Evolutionary conservation across 1,139 yeast species (phyloP).

Genomic region (Geotrichum reessii): DNA sequence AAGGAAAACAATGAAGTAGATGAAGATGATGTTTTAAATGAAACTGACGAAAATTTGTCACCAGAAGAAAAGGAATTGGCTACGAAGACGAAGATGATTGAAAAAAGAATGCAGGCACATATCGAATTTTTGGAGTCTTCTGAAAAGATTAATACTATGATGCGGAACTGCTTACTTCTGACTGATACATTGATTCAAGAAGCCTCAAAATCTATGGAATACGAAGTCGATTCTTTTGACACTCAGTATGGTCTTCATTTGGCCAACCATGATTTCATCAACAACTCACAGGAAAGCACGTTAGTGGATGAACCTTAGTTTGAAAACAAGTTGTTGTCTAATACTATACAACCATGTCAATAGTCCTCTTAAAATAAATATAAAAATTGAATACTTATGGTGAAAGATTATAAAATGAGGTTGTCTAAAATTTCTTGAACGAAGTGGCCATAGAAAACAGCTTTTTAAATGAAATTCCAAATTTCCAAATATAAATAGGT

Average conservation of each 20-base stretch:
- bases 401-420: background rate
- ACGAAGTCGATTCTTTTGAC: conserved; percentile 24
- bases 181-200: conserved; percentile 24
- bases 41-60: background rate
- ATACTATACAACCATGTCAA: background rate
- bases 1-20: conserved; percentile 16
- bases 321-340: background rate
- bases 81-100: conserved; percentile 21
- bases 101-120: conserved; percentile 24
- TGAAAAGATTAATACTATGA: conserved; percentile 22
- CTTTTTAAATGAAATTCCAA: conserved; percentile 21
- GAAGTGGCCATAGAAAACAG: background rate
- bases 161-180: conserved; percentile 25
- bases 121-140: conserved; percentile 26
- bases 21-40: conserved; percentile 10
- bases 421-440: background rate
- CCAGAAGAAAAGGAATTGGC: conserved; percentile 16
- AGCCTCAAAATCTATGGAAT: conserved; percentile 24
- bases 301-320: background rate
- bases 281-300: conserved; percentile 5
- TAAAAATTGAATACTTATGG: background rate
- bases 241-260: conserved; percentile 17
- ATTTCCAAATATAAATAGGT: conserved; percentile 33
- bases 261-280: conserved; percentile 15
- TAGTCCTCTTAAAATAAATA: background rate